Conservation (phyloP, 192 early-diverging fungal species). For the Pilobolus umbonatus region DNA sequence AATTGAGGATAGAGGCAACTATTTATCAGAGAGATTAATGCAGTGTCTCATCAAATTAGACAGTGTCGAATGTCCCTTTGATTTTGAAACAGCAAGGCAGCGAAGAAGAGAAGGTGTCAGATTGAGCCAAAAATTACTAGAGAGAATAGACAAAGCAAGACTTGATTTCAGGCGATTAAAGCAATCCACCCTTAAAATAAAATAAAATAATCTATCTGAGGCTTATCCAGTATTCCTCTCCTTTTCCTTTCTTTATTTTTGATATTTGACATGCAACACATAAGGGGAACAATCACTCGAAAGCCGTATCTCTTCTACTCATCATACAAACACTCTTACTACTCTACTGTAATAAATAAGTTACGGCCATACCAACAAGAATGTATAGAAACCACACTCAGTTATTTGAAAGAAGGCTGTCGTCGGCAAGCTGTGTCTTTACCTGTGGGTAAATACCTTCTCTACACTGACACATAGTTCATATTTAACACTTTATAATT, state of each 20-base stretch:
- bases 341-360: no score
- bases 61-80: slow-evolving; percentile 58
- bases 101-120: slow-evolving; percentile 74
- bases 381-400: slow-evolving; percentile 71
- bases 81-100: slow-evolving; percentile 65
- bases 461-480: background rate
- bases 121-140: slow-evolving; percentile 67
- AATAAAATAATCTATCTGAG: background rate
- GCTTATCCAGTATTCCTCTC: background rate
- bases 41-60: slow-evolving; percentile 74
- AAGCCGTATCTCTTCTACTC: background rate
- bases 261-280: background rate
- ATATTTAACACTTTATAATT: background rate
- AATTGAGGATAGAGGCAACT: slow-evolving; percentile 63
- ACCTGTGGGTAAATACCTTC: slow-evolving; percentile 45
- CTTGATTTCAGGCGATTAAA: background rate
- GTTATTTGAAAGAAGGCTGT: slow-evolving; percentile 47
- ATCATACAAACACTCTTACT: background rate
- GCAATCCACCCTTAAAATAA: background rate
- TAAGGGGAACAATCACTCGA: background rate
- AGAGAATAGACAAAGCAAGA: slow-evolving; percentile 58
- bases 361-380: slow-evolving; percentile 82
- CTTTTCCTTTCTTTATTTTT: background rate
- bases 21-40: slow-evolving; percentile 69
- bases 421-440: slow-evolving; percentile 76